Percentiles rank a stretch among this genome's conserved stretches.
Conservation (phyloP, 2,329 filamentous ascomycete genomes). For the Fulvia fulva region DNA sequence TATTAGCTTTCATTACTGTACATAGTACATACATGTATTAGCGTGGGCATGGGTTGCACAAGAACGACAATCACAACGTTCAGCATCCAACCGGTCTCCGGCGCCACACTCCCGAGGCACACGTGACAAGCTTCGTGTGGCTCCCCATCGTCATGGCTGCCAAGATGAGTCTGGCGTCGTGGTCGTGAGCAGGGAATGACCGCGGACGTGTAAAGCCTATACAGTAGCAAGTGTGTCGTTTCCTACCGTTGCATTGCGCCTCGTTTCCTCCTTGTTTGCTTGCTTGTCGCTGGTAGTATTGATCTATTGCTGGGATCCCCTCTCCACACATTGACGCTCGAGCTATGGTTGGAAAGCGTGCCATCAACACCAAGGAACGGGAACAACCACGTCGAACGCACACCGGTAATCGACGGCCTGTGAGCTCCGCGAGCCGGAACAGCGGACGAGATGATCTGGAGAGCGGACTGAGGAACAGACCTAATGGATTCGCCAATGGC, state of each 20-base stretch:
- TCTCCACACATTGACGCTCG: not conserved
- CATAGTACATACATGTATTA: too few species aligned
- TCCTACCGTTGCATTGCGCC: not conserved
- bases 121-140: too few species aligned
- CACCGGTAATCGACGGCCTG: conserved; percentile 4
- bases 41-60: too few species aligned
- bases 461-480: conserved; percentile 2
- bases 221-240: too few species aligned
- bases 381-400: conserved; percentile 1
- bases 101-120: too few species aligned
- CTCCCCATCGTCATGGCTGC: too few species aligned
- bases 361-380: conserved; percentile 10
- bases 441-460: conserved; percentile 15
- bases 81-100: too few species aligned
- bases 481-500: conserved; percentile 11
- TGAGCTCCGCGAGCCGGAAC: not conserved
- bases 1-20: too few species aligned
- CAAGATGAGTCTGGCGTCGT: too few species aligned
- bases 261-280: not conserved
- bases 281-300: not conserved
- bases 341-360: conserved; percentile 31
- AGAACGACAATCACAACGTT: too few species aligned
- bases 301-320: not conserved
- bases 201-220: too few species aligned
- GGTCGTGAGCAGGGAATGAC: too few species aligned